phyloP scores from a whole-genome alignment of 352 stramenopile species.

The Phytophthora sp. region DNA sequence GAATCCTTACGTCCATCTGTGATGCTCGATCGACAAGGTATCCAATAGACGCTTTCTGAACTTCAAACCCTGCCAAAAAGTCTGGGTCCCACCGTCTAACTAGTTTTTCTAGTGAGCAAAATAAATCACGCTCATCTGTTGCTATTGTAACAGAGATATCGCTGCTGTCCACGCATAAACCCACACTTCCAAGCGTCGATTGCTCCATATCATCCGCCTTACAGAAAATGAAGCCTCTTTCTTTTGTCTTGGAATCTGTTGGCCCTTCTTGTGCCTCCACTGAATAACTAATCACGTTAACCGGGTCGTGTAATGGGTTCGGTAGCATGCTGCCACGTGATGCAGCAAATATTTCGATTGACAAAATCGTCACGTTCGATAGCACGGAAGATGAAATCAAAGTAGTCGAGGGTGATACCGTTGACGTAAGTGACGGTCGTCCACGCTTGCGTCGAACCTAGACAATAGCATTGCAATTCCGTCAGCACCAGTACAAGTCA shows the following conservation, averaged over 20 bases:
- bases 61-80: conserved; percentile 89
- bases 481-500: no score
- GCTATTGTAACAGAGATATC: conserved; percentile 35
- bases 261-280: conserved; percentile 80
- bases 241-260: conserved; percentile 52
- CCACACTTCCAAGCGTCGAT: conserved; percentile 14
- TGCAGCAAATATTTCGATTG: conserved; percentile 72
- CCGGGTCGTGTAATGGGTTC: conserved; percentile 69
- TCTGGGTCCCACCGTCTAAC: conserved; percentile 87
- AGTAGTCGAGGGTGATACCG: conserved; percentile 24
- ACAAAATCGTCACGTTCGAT: conserved; percentile 83
- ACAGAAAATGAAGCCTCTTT: conserved; percentile 56
- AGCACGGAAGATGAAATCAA: conserved; percentile 30
- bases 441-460: conserved; percentile 29
- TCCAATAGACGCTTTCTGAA: conserved; percentile 80
- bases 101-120: conserved; percentile 55
- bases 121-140: conserved; percentile 62
- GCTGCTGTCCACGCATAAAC: conserved; percentile 48
- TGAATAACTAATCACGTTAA: conserved; percentile 69
- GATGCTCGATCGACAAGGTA: conserved; percentile 77
- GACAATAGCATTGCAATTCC: neutral
- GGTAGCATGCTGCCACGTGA: conserved; percentile 67
- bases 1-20: conserved; percentile 56
- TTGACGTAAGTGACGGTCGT: conserved; percentile 19
- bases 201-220: conserved; percentile 25